Percentiles rank a stretch among this genome's conserved stretches.
Evolutionary conservation across 2,329 filamentous ascomycete genomes (phyloP).

Genomic region (Tolypocladium pustulatum): DNA sequence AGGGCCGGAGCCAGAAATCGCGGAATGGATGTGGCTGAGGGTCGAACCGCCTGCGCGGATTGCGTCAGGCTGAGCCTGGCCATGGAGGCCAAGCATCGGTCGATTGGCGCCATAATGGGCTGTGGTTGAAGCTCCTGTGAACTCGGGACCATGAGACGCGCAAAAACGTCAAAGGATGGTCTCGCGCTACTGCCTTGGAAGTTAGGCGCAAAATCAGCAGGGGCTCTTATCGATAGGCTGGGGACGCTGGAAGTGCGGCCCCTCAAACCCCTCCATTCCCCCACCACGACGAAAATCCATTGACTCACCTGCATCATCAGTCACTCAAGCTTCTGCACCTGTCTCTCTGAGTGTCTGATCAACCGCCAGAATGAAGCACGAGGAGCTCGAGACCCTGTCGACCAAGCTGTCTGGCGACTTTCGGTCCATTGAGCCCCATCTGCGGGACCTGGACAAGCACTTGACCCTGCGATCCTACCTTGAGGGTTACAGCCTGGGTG

Average conservation of each 20-base stretch:
- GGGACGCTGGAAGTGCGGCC: conserved; percentile 1
- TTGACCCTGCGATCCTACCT: conserved; percentile 80
- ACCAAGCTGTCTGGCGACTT: conserved; percentile 56
- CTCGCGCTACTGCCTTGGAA: conserved; percentile 11
- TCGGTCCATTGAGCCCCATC: conserved; percentile 66
- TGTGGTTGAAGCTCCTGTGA: conserved; percentile 15
- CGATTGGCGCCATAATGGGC: conserved; percentile 37
- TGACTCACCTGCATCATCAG: conserved; percentile 9
- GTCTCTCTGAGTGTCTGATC: not conserved
- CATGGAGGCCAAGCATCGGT: conserved; percentile 44
- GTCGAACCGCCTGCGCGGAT: conserved; percentile 27
- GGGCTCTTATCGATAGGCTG: conserved; percentile 13
- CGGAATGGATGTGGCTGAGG: conserved; percentile 32
- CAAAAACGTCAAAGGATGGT: not conserved
- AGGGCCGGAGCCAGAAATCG: conserved; percentile 37
- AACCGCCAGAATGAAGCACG: conserved; percentile 39
- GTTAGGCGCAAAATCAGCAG: conserved; percentile 11
- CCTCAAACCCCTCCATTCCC: conserved; percentile 11
- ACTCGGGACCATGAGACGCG: not conserved
- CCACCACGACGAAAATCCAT: conserved; percentile 14
- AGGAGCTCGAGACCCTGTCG: conserved; percentile 42
- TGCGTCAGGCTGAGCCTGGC: conserved; percentile 36
- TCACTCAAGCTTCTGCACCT: not conserved
- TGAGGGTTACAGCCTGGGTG: conserved; percentile 66
- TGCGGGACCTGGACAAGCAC: conserved; percentile 75